Evolutionary conservation across 1,284 basidiomycete genomes (phyloP), one percentile per base, ranked within the genome.

Genomic region (Ceratobasidium sp.): DNA sequence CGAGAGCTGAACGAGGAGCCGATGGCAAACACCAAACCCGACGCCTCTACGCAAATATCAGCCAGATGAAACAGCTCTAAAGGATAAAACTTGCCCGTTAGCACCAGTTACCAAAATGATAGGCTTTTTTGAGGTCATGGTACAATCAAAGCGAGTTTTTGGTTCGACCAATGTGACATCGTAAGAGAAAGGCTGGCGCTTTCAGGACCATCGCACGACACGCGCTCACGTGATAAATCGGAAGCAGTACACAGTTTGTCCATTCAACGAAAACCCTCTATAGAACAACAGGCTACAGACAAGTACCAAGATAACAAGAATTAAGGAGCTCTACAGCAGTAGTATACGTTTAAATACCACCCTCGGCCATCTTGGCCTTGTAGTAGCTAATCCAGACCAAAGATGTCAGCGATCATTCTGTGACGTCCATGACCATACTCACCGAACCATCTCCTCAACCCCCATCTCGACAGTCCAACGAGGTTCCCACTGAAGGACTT

Each of bases 401-500:
- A 12, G 55, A 53, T n/a, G 16, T 53, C 26, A 58, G 55, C 21
- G 21, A 21, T 39, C 32, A n/a, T 36, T 21, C 18, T 30, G 10
- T 4, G 55, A 36, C 36, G 32, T 36, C 26, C 55, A 41, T 30
- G 5, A 36, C 36, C 2, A 2, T 18, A 67, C 64, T 67, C 26
- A 67, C 74, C 90, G 83, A 45, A 94, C 92, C 91, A 96, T 97
- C 84, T 97, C 95, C 81, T 93, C 91, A 69, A 97, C 80, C n/a
- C 95, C 94, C 87, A 93, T 94, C 73, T 88, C 85, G 28, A 95
- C 89, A 18, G 90, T 91, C 93, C 95, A 98, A 78, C 89, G 86
- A n/a, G 96, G 95, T 79, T 96, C 88, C 97, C 97, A 99, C 34
- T 86, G 84, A 53, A 99, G 86, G n/a, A 85, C 81, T 79, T 92